Percentiles rank a stretch among this genome's conserved stretches.
Evolutionary conservation across 495 filamentous ascomycete species (phyloP).

Genomic region (Stereocaulon alpinum): DNA sequence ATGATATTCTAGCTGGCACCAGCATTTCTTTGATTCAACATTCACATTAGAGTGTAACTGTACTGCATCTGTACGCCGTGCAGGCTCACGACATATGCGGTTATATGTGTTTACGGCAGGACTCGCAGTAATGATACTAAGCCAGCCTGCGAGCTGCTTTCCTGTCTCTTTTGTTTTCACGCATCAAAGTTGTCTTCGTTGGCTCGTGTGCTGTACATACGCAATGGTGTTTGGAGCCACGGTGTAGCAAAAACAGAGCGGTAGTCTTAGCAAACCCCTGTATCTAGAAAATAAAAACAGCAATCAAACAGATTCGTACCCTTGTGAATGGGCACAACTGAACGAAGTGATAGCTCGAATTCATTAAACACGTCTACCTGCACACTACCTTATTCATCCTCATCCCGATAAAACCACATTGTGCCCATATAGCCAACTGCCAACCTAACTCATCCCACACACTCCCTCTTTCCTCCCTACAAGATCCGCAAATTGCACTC

Average conservation of each 20-base stretch:
- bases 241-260: neutral
- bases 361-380: too few species aligned
- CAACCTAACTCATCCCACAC: too few species aligned
- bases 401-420: too few species aligned
- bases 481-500: too few species aligned
- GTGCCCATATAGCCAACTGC: too few species aligned
- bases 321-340: neutral
- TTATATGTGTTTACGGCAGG: neutral
- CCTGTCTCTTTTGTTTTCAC: neutral
- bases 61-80: neutral
- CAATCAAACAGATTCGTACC: neutral
- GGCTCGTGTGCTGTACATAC: slow-evolving; percentile 1
- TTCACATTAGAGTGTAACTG: neutral
- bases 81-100: neutral
- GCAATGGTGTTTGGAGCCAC: neutral
- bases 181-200: neutral
- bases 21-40: neutral
- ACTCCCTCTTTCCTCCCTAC: too few species aligned
- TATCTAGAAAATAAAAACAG: too few species aligned
- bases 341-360: too few species aligned
- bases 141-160: neutral
- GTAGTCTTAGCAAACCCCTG: too few species aligned
- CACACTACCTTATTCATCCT: too few species aligned
- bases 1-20: slow-evolving; percentile 21
- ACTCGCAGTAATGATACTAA: neutral